Conservation (phyloP, 768 basidiomycete species). For the Roridomyces roridus region DNA sequence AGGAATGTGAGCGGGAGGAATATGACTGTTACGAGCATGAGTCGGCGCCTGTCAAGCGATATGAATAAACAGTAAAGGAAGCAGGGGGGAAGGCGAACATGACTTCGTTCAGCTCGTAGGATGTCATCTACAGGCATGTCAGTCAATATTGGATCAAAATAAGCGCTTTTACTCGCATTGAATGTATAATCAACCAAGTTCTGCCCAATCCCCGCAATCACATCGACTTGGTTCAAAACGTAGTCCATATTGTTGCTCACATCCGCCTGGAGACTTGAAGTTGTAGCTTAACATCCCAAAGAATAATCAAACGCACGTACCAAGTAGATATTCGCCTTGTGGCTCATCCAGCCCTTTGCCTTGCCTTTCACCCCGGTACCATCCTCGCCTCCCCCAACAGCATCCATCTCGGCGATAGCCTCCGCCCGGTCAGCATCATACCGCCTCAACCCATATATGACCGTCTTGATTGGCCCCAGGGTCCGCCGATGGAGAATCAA, state of each 20-base stretch:
- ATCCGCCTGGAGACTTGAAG: constrained; percentile 57
- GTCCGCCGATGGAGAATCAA: constrained; percentile 77
- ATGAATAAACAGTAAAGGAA: background rate
- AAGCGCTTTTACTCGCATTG: constrained; percentile 53
- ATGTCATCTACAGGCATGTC: constrained; percentile 51
- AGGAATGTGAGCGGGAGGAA: constrained; percentile 73
- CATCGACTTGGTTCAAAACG: constrained; percentile 70
- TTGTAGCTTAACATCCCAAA: too few relatives aligned
- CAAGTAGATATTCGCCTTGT: constrained; percentile 70
- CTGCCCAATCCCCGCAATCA: constrained; percentile 73
- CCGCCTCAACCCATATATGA: constrained; percentile 70
- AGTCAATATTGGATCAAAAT: background rate
- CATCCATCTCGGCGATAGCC: constrained; percentile 55
- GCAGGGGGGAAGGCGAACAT: constrained; percentile 55
- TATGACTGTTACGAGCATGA: constrained; percentile 72
- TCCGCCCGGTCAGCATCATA: constrained; percentile 76
- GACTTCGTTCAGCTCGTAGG: constrained; percentile 74
- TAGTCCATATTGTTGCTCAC: constrained; percentile 81
- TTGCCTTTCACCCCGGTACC: constrained; percentile 41
- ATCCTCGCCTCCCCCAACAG: constrained; percentile 23
- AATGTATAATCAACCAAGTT: constrained; percentile 79
- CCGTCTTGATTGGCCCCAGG: constrained; percentile 70
- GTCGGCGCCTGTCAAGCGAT: constrained; percentile 47
- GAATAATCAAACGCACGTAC: constrained; percentile 38
- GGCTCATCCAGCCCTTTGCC: constrained; percentile 68